Percentiles rank a stretch among this genome's conserved stretches.
These are phyloP conservation scores for Piper betle DNA, from an alignment of 164 flowering plant genomes.

Conservation along the genomic window DNA sequence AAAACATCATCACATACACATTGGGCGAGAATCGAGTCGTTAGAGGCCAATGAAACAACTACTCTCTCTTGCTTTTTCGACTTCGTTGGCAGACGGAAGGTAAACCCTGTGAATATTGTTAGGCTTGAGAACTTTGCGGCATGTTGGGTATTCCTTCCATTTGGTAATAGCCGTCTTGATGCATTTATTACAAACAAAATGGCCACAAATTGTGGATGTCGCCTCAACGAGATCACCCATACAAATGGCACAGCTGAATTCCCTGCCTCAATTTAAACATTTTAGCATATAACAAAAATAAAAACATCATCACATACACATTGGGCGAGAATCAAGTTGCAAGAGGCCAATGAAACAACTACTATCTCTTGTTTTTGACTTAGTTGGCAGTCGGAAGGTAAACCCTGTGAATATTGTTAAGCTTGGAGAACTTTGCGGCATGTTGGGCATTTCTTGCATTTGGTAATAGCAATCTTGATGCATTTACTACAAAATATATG, in stretches of 20 bases:
- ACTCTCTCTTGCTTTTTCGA: not conserved
- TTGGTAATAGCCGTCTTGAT: conserved; percentile 49
- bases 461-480: conserved; percentile 50
- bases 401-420: conserved; percentile 51
- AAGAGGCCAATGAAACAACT: not conserved
- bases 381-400: conserved; percentile 57
- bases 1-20: too few relatives aligned
- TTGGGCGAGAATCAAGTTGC: too few relatives aligned
- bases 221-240: conserved; percentile 59
- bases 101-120: conserved; percentile 60
- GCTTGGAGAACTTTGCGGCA: conserved; percentile 48
- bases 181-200: conserved; percentile 82
- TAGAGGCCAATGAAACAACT: not conserved
- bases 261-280: too few relatives aligned
- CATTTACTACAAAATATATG: conserved; percentile 89
- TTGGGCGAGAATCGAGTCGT: too few relatives aligned
- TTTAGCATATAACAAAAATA: too few relatives aligned
- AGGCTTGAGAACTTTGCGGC: conserved; percentile 43
- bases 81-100: conserved; percentile 47
- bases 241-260: conserved; percentile 58
- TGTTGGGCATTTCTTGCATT: conserved; percentile 72
- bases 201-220: conserved; percentile 82
- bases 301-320: too few relatives aligned
- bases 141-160: conserved; percentile 74
- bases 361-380: not conserved